phyloP scores from a whole-genome alignment of 116 monocot genomes.

The Posidonia oceanica region DNA sequence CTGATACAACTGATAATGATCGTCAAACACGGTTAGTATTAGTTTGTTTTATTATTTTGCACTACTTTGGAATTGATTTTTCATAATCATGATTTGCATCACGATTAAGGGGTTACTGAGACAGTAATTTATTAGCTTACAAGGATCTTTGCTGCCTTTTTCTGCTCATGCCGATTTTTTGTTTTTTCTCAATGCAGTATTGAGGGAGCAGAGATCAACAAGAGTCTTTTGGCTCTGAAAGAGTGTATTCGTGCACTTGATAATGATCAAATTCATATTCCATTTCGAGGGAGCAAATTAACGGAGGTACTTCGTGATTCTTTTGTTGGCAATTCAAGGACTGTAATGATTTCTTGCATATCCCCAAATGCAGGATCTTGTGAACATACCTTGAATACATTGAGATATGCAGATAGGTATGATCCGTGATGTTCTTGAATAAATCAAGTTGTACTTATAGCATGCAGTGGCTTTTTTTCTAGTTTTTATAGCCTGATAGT shows the following conservation, averaged over 20 bases:
- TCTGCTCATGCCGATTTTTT: not conserved
- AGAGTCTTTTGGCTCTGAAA: conserved; percentile 87
- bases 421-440: not conserved
- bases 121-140: too few relatives aligned
- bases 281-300: conserved; percentile 96
- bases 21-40: conserved; percentile 85
- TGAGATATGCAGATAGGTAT: conserved; percentile 99
- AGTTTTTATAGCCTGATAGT: not conserved
- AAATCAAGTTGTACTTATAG: not conserved
- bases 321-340: conserved; percentile 96
- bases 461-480: not conserved
- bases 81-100: not conserved
- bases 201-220: conserved; percentile 99
- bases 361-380: conserved; percentile 96
- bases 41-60: not conserved
- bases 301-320: conserved; percentile 99
- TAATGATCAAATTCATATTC: conserved; percentile 99
- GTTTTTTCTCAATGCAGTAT: conserved; percentile 37
- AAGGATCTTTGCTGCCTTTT: too few relatives aligned
- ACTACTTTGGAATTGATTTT: not conserved
- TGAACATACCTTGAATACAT: conserved; percentile 95
- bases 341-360: conserved; percentile 98
- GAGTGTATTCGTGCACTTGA: conserved; percentile 98
- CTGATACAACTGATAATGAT: conserved; percentile 98
- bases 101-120: too few relatives aligned